Base-by-base conservation (phyloP, 768 basidiomycete species). In the Pulveroboletus sp. region DNA sequence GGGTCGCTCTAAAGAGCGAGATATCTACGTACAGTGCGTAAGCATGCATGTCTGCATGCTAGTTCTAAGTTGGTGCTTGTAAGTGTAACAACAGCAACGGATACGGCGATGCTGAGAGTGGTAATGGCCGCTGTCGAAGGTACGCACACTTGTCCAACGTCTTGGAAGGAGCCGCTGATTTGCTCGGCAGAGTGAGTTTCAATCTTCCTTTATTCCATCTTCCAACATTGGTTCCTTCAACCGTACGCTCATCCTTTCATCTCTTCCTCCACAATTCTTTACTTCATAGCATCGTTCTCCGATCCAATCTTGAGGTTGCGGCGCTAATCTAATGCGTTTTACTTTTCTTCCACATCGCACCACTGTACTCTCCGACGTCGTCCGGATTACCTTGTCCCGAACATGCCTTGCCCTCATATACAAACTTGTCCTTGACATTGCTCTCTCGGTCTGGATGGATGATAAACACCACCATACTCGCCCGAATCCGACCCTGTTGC, bases 101-200 rank as follows among this genome's bases (percentile, higher is more conserved):
- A 94, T 72, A 93, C 91, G 1, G 88, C 80, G 17, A 78, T 93
- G 76, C 70, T 94, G 43, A 76, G 87, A 59, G 89, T 94, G 17
- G 89, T 97, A 14, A 95, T 95, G 93, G 89, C 89, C 55, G 93
- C 93, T 53, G 91, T 93, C 44, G 89, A 93, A 93, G 91, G 90
- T 90, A 55, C 59, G 82, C 75, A 48, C 43, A 33, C 8, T 35
- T 39, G 52, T 24, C 10, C 24, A 21, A 13, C 6, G 6, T 39
- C 9, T 33, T 4, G 42, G 55, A n/a, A 49, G 50, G 37, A 38
- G 2, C 4, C 2, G 33, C 60, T 59, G 50, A 63, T 55, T 27
- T 49, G 48, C 57, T 56, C 14, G n/a, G 37, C 58, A 87, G 85
- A 86, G 86, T 89, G 77, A 88, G 84, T 85, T 35, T 41, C 48